phyloP scores from a whole-genome alignment of 2,329 filamentous ascomycete genomes.

The Beauveria caledonica region DNA sequence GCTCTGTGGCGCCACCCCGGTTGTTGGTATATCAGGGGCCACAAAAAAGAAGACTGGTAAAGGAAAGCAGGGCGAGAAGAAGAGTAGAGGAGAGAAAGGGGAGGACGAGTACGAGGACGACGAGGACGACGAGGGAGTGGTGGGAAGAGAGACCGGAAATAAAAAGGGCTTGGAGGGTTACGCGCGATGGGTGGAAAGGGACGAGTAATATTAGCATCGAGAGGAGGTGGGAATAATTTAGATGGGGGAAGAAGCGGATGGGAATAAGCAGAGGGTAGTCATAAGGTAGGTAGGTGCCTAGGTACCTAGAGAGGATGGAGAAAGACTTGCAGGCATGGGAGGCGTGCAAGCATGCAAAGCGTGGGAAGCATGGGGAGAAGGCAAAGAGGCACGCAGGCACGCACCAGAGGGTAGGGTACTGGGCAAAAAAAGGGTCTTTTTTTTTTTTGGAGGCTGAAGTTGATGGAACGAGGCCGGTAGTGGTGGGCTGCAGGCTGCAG shows the following conservation, averaged over 20 bases:
- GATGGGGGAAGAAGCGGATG: slow-evolving; percentile 9
- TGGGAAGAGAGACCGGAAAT: slow-evolving; percentile 5
- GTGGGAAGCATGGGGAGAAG: too few species aligned
- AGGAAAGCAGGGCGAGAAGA: not conserved
- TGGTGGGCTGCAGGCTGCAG: too few species aligned
- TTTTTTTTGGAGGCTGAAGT: too few species aligned
- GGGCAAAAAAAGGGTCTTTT: too few species aligned
- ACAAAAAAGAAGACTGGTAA: not conserved
- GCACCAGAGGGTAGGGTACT: too few species aligned
- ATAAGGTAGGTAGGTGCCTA: too few species aligned
- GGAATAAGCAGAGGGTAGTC: slow-evolving; percentile 10
- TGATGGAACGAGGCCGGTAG: too few species aligned
- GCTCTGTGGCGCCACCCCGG: not conserved
- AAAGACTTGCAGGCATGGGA: not conserved
- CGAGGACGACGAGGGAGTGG: not conserved
- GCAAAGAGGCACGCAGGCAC: too few species aligned
- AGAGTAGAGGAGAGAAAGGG: not conserved
- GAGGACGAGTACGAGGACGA: not conserved
- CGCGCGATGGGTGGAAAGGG: slow-evolving; percentile 3
- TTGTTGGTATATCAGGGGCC: not conserved
- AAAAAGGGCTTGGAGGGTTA: slow-evolving; percentile 5
- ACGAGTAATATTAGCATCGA: slow-evolving; percentile 9
- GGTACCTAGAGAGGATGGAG: not conserved
- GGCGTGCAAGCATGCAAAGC: too few species aligned
- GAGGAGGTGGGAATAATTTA: slow-evolving; percentile 12